Evolutionary conservation across 352 stramenopile genomes (phyloP).

Genomic region (Phytophthora syringae): DNA sequence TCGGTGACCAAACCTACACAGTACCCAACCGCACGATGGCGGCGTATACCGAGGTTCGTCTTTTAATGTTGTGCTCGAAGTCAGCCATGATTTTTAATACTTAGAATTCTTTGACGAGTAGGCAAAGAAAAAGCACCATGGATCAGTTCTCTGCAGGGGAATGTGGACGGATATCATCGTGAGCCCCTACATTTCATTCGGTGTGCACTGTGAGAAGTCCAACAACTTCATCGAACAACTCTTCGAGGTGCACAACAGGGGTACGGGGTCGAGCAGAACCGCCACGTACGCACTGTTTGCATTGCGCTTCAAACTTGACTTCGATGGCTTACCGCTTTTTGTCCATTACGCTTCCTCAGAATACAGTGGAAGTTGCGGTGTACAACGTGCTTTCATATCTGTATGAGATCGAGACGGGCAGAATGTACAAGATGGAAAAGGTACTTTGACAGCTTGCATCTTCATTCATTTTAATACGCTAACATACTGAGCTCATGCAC

Average conservation of each 20-base stretch:
- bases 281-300: conserved; percentile 68
- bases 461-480: not conserved
- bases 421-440: conserved; percentile 90
- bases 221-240: conserved; percentile 86
- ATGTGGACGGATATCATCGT: conserved; percentile 94
- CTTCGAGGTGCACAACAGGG: conserved; percentile 94
- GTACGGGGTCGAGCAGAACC: conserved; percentile 93
- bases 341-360: conserved; percentile 41
- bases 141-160: conserved; percentile 81
- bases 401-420: conserved; percentile 90
- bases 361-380: conserved; percentile 91
- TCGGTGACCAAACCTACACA: conserved; percentile 93
- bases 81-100: too few relatives aligned
- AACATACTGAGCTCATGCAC: not conserved
- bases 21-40: conserved; percentile 92
- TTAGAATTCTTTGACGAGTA: conserved; percentile 17
- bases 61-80: conserved; percentile 1
- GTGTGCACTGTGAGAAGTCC: conserved; percentile 78
- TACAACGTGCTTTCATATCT: conserved; percentile 94
- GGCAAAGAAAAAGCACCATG: conserved; percentile 75
- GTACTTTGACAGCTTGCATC: conserved; percentile 30
- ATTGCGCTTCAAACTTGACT: not conserved
- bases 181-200: conserved; percentile 92
- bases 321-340: not conserved
- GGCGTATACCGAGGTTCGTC: conserved; percentile 81